A percentile compares a stretch with the other conserved stretches of the same genome.
Evolutionary conservation across 2,329 filamentous ascomycete genomes (phyloP).

Genomic region (Neoarthrinium moseri): DNA sequence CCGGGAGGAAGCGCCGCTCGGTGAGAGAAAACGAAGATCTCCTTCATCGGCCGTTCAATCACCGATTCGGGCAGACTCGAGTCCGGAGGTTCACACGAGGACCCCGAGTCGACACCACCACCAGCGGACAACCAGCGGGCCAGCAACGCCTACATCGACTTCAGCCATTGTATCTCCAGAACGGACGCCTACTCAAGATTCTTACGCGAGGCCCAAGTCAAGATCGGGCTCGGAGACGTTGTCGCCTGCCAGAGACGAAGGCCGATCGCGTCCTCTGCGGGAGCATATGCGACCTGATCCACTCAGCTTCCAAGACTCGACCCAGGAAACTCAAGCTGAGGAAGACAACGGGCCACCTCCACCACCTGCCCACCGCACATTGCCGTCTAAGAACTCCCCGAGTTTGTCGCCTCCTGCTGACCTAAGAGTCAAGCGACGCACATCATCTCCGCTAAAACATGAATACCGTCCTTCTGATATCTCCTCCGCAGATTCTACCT

Average conservation of each 20-base stretch:
- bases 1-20: slow-evolving; percentile 35
- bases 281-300: slow-evolving; percentile 19
- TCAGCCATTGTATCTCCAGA: slow-evolving; percentile 25
- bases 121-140: slow-evolving; percentile 24
- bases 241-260: slow-evolving; percentile 2
- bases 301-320: slow-evolving; percentile 28
- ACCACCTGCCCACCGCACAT: slow-evolving; percentile 51
- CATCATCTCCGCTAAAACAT: slow-evolving; percentile 92
- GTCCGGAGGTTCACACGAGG: slow-evolving; percentile 23
- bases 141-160: slow-evolving; percentile 24
- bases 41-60: slow-evolving; percentile 16
- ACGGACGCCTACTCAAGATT: slow-evolving; percentile 36
- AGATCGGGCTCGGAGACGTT: slow-evolving; percentile 13
- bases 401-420: slow-evolving; percentile 47
- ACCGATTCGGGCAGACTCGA: slow-evolving; percentile 18
- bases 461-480: slow-evolving; percentile 86
- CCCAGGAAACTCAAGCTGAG: slow-evolving; percentile 31
- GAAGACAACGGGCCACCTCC: slow-evolving; percentile 37
- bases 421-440: slow-evolving; percentile 62
- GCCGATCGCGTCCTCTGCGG: slow-evolving; percentile 8
- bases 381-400: slow-evolving; percentile 36
- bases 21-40: slow-evolving; percentile 30
- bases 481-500: slow-evolving; percentile 43
- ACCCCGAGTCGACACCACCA: slow-evolving; percentile 37
- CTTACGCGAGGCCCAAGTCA: slow-evolving; percentile 21